These are phyloP conservation scores for Tilletia setariae DNA, from an alignment of 1,284 basidiomycete species.

Conservation along the genomic window DNA sequence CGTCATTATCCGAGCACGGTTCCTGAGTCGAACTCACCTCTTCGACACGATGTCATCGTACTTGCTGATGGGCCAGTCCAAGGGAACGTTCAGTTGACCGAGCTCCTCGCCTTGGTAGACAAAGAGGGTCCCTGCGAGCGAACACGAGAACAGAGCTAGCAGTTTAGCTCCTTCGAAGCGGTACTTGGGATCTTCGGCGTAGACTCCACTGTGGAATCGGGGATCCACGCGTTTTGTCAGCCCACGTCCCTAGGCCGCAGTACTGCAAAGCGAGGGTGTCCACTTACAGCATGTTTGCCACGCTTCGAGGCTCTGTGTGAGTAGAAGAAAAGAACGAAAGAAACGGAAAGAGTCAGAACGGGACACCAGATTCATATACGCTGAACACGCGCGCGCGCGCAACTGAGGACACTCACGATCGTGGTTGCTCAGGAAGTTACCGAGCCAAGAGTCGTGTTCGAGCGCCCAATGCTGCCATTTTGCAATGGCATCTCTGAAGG, in stretches of 20 bases:
- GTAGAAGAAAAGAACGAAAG: background rate
- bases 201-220: slow-evolving; percentile 59
- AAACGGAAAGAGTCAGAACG: background rate
- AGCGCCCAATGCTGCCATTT: slow-evolving; percentile 61
- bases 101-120: slow-evolving; percentile 68
- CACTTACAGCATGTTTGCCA: slow-evolving; percentile 11
- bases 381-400: too few relatives aligned
- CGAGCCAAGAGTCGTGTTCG: background rate
- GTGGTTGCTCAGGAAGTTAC: slow-evolving; percentile 14
- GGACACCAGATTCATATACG: too few relatives aligned
- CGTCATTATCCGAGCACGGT: slow-evolving; percentile 15
- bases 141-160: slow-evolving; percentile 64
- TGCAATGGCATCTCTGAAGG: slow-evolving; percentile 63
- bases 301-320: slow-evolving; percentile 9
- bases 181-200: slow-evolving; percentile 60
- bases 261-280: background rate
- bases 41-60: slow-evolving; percentile 66
- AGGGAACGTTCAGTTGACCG: slow-evolving; percentile 68
- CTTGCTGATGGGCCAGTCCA: slow-evolving; percentile 67
- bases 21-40: background rate
- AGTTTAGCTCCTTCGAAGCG: slow-evolving; percentile 60
- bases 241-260: background rate
- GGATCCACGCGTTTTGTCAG: background rate
- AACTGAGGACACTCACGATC: background rate
- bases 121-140: slow-evolving; percentile 67